These are phyloP conservation scores for Aurifilum marmelostoma DNA, from an alignment of 2,329 filamentous ascomycete species.

Conservation along the genomic window DNA sequence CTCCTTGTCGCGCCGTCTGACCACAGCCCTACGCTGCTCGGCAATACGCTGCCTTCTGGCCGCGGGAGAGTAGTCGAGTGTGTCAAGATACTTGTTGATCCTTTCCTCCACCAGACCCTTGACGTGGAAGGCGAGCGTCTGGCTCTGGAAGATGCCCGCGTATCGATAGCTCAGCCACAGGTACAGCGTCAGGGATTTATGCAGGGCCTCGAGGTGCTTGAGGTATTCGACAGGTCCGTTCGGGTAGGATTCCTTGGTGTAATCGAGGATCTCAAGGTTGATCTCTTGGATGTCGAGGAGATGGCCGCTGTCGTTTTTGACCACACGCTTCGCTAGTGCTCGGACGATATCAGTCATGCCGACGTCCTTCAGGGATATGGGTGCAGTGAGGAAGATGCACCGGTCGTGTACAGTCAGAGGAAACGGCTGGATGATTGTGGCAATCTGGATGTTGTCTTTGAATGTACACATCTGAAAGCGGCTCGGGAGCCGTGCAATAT, in stretches of 20 bases:
- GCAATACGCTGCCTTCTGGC: constrained; percentile 34
- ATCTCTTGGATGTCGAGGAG: constrained; percentile 73
- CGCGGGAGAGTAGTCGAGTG: constrained; percentile 55
- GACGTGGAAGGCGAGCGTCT: constrained; percentile 76
- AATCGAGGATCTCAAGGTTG: constrained; percentile 74
- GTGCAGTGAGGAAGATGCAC: constrained; percentile 74
- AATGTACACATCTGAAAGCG: constrained; percentile 73
- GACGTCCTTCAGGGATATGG: constrained; percentile 59
- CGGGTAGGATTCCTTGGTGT: constrained; percentile 49
- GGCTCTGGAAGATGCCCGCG: constrained; percentile 75
- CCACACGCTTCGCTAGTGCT: constrained; percentile 71
- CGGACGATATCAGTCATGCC: constrained; percentile 55
- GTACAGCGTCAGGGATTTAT: constrained; percentile 83
- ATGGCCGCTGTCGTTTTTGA: constrained; percentile 66
- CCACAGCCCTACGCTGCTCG: constrained; percentile 28
- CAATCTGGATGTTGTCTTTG: constrained; percentile 64
- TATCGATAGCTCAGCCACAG: constrained; percentile 94
- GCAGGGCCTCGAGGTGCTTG: constrained; percentile 71
- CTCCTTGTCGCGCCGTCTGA: constrained; percentile 30
- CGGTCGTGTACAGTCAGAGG: constrained; percentile 73
- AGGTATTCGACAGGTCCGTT: constrained; percentile 60
- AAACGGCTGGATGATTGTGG: constrained; percentile 75
- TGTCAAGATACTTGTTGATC: constrained; percentile 66
- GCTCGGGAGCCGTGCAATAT: constrained; percentile 65
- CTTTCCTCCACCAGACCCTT: constrained; percentile 77